Percentiles rank a stretch among this genome's conserved stretches.
Conservation (phyloP, 768 basidiomycete species). For the Gloeostereum incarnatum region DNA sequence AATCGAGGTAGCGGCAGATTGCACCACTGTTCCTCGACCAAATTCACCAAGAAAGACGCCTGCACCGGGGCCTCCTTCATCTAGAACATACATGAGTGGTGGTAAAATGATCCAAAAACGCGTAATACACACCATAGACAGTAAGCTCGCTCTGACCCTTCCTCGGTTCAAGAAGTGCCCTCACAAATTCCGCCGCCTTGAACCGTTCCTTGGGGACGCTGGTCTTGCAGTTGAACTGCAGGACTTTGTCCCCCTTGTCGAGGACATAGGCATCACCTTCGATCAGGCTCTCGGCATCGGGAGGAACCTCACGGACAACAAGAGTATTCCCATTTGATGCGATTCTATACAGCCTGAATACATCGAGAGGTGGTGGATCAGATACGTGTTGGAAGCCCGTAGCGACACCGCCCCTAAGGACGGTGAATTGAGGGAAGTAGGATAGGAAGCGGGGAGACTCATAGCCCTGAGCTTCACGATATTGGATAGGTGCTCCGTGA, state of each 20-base stretch:
- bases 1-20: conserved; percentile 5
- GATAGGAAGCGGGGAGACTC: conserved; percentile 44
- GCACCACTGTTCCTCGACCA: conserved; percentile 20
- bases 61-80: conserved; percentile 40
- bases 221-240: conserved; percentile 47
- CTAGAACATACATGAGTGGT: conserved; percentile 17
- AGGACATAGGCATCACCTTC: conserved; percentile 51
- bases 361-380: conserved; percentile 28
- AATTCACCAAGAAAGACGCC: conserved; percentile 40
- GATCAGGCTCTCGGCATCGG: conserved; percentile 34
- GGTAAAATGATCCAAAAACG: neutral
- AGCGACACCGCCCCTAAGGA: conserved; percentile 36
- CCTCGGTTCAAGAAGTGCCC: conserved; percentile 30
- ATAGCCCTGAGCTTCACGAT: conserved; percentile 51
- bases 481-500: conserved; percentile 46
- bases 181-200: conserved; percentile 53
- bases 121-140: conserved; percentile 34
- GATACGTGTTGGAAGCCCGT: conserved; percentile 45
- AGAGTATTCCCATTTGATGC: conserved; percentile 15
- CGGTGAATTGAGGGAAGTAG: conserved; percentile 38
- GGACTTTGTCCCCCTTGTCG: conserved; percentile 43
- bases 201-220: conserved; percentile 50
- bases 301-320: conserved; percentile 40
- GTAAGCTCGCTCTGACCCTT: conserved; percentile 30
- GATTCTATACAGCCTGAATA: conserved; percentile 43